Evolutionary conservation across 75 land plant genomes (phyloP).

Genomic region (Cryptomeria japonica): DNA sequence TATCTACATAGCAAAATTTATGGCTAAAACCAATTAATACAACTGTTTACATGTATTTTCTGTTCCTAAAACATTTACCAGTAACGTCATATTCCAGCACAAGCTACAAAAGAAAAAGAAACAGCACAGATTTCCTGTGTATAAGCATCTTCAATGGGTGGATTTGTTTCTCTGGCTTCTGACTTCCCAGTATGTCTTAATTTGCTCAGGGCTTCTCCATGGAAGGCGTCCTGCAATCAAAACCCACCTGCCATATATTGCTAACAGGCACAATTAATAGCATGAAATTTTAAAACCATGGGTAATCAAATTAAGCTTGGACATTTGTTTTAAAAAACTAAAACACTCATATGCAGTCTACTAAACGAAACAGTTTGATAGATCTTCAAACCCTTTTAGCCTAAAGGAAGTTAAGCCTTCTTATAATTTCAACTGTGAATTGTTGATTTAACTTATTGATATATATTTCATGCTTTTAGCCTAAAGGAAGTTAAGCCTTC

Average conservation of each 20-base stretch:
- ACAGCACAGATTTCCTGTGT: neutral
- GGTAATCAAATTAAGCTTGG: neutral
- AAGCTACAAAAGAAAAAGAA: neutral
- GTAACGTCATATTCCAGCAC: neutral
- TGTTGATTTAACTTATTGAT: too few relatives aligned
- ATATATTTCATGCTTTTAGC: neutral
- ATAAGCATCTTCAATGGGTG: neutral
- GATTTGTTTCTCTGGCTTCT: neutral
- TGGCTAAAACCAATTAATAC: neutral
- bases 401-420: neutral
- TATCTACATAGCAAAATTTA: neutral
- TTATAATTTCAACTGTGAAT: too few relatives aligned
- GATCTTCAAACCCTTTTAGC: neutral
- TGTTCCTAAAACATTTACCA: neutral
- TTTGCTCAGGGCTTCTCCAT: conserved; percentile 2
- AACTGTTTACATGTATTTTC: neutral
- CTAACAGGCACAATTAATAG: neutral
- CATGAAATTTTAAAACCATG: neutral
- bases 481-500: neutral
- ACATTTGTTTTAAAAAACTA: too few relatives aligned
- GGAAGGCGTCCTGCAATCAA: conserved; percentile 1
- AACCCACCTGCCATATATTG: neutral
- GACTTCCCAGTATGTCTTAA: neutral
- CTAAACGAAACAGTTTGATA: neutral
- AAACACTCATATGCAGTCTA: too few relatives aligned